Evolutionary conservation across 2,329 filamentous ascomycete species (phyloP), one percentile per base, ranked within the genome.

Genomic region (Teratosphaeria destructans): DNA sequence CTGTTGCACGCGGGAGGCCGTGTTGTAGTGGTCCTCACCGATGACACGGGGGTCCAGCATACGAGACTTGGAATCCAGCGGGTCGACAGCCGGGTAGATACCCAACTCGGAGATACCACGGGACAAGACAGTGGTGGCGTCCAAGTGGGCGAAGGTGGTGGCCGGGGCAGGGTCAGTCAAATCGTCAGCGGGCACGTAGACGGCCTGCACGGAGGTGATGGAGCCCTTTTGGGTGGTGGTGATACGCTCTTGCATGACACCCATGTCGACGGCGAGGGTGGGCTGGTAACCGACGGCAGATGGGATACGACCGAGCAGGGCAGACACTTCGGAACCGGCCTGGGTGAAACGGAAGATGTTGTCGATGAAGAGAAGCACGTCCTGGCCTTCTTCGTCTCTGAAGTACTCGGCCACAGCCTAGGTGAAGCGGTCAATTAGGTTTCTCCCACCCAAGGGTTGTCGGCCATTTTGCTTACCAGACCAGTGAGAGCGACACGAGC

Each of bases 291-390:
- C 94, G 88, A 99, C 94, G 77, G 94, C 94, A 84, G 94, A 99
- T 80, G 94, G 94, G 74, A 99, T 99, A 91, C 94, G 93, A 84
- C 94, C 94, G 68, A 99, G 85, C 77, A 99, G 86, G 75, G 94
- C 94, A 83, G 93, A 97, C 86, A 99, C 94, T 83, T 99, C 94
- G 74, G 94, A 97, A 92, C 94, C 94, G 78, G 94, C 94, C 83
- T 96, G 92, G 69, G 92, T 96, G 85, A 96, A 96, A 76, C 93
- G 89, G 90, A 96, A 97, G 82, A 99, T 97, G 86, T 99, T 99
- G 88, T 99, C 94, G 79, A 97, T 97, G 85, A 97, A 96, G 79
- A 96, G 91, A 77, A 96, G 84, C 85, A 96, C 88, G 81, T 96
- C 92, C 83, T 96, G 92, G 71, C 92, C 92, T 72, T 87, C 83